phyloP scores from a whole-genome alignment of 768 basidiomycete genomes.

The Coprinellus micaceus region DNA sequence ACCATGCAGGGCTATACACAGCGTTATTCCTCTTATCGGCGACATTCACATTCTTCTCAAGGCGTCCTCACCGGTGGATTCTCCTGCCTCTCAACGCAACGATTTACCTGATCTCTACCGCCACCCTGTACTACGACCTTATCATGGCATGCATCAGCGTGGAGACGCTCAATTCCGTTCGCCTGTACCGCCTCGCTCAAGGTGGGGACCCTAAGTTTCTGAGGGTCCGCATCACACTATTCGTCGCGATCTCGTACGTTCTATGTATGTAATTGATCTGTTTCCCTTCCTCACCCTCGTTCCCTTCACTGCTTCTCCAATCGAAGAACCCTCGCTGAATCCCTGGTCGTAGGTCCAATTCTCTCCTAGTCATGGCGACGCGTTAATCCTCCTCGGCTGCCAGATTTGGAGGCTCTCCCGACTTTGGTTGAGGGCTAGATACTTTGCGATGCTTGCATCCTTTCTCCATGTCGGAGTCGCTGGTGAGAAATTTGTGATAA shows the following conservation, averaged over 20 bases:
- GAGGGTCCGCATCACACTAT: not conserved
- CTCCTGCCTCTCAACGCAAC: not conserved
- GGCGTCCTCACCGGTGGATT: not conserved
- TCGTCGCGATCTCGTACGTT: not conserved
- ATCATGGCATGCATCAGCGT: not conserved
- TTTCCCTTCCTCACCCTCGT: no score
- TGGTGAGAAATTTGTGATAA: no score
- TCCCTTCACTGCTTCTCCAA: no score
- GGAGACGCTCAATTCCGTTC: not conserved
- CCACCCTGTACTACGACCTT: not conserved
- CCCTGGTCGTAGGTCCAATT: no score
- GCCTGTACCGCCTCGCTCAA: not conserved
- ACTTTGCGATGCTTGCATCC: no score
- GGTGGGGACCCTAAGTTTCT: not conserved
- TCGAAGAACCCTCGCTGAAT: no score
- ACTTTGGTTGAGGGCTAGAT: no score
- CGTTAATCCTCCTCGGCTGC: no score
- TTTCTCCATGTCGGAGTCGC: no score
- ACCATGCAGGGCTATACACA: not conserved
- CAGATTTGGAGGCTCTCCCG: no score
- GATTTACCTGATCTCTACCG: not conserved
- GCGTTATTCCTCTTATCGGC: not conserved
- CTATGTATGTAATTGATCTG: no score
- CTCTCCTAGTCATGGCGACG: no score
- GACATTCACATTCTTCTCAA: not conserved